Percentiles rank a stretch among this genome's conserved stretches.
Conservation (phyloP, 371 early-diverging fungal species). For the Nematocida homosporus region DNA sequence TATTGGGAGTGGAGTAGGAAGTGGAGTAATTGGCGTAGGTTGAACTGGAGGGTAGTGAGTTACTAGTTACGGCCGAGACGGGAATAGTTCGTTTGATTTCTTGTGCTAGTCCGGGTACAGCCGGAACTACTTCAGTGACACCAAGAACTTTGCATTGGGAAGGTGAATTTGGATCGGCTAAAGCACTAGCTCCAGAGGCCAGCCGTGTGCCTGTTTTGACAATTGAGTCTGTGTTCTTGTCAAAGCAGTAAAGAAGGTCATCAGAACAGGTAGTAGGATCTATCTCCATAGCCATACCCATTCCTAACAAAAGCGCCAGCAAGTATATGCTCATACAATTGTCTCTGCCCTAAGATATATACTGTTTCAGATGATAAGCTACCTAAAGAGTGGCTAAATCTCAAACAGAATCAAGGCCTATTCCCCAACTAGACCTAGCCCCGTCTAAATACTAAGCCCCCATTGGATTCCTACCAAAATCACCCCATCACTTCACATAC, state of each 20-base stretch:
- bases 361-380: slow-evolving; percentile 4
- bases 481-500: too few relatives aligned
- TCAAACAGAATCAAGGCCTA: too few relatives aligned
- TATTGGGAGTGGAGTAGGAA: too few relatives aligned
- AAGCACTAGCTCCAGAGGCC: background rate
- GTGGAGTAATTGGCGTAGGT: too few relatives aligned
- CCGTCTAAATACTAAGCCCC: too few relatives aligned
- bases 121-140: background rate
- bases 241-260: slow-evolving; percentile 45
- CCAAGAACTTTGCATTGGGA: background rate
- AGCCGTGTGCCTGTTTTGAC: slow-evolving; percentile 2
- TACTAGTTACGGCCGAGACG: too few relatives aligned
- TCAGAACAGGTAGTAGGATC: slow-evolving; percentile 20
- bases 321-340: background rate
- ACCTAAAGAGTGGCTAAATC: background rate
- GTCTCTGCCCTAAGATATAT: background rate
- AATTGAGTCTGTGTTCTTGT: slow-evolving; percentile 14
- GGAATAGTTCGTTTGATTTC: too few relatives aligned
- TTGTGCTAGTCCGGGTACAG: too few relatives aligned
- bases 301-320: background rate
- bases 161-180: background rate
- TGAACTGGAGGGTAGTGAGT: too few relatives aligned
- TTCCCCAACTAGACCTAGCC: too few relatives aligned
- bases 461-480: too few relatives aligned
- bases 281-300: background rate